Evolutionary conservation across 2,329 filamentous ascomycete species (phyloP).

Genomic region (Aspergillus niger): DNA sequence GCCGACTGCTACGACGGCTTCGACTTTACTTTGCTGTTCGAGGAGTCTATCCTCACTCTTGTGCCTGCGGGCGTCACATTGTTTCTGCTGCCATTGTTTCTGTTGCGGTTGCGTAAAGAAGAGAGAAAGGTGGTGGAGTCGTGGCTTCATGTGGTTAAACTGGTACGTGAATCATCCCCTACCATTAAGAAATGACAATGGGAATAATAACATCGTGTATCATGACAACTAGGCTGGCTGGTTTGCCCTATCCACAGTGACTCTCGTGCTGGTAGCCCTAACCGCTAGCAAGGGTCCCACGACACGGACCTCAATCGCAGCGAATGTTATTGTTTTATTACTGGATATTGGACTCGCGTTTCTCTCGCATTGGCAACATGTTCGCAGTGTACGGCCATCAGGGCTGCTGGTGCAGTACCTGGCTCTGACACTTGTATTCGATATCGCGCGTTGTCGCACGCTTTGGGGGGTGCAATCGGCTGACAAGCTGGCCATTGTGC

Average conservation of each 20-base stretch:
- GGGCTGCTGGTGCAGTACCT: background rate
- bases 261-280: background rate
- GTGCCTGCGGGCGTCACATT: conserved; percentile 12
- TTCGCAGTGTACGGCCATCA: background rate
- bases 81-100: background rate
- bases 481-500: background rate
- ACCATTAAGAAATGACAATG: too few species aligned
- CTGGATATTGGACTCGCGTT: background rate
- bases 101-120: background rate
- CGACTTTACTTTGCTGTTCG: conserved; percentile 37
- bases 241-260: background rate
- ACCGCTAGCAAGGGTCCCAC: background rate
- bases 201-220: too few species aligned
- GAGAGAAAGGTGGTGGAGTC: background rate
- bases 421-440: background rate
- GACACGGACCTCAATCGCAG: background rate
- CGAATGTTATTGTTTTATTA: background rate
- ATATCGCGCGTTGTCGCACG: background rate
- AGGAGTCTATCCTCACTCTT: conserved; percentile 33
- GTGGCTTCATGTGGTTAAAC: background rate
- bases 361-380: background rate
- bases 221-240: background rate
- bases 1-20: conserved; percentile 18
- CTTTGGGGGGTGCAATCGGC: background rate
- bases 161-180: background rate